These are phyloP conservation scores for Chamaecyparis obtusa DNA, from an alignment of 75 land plant genomes.

Conservation along the genomic window DNA sequence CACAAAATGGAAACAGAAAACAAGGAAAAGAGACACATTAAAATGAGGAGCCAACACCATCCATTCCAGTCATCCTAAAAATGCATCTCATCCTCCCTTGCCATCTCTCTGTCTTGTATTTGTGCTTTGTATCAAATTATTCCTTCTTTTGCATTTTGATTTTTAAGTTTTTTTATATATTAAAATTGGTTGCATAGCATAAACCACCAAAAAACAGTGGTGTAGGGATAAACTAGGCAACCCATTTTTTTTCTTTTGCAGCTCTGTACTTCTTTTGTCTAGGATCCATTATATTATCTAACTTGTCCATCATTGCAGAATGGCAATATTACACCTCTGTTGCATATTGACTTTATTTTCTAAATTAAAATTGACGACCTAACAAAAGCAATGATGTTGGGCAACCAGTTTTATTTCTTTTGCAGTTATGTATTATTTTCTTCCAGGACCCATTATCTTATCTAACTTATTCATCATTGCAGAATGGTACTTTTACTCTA, in stretches of 20 bases:
- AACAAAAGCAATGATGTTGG: neutral
- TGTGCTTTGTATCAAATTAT: neutral
- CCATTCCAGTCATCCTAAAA: too few species aligned
- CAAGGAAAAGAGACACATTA: too few species aligned
- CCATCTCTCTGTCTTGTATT: too few species aligned
- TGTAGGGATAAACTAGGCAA: neutral
- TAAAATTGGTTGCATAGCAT: neutral
- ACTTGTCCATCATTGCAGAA: slow-evolving; percentile 12
- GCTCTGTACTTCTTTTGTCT: neutral
- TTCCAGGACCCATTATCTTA: neutral
- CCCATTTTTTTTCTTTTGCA: neutral
- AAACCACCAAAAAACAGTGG: neutral
- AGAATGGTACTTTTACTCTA: slow-evolving; percentile 15
- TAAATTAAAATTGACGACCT: neutral
- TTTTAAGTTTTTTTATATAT: neutral
- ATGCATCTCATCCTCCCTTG: too few species aligned
- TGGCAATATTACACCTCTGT: neutral
- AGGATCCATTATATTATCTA: neutral
- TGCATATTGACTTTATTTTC: neutral
- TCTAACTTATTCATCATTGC: slow-evolving; percentile 7
- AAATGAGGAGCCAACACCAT: too few species aligned
- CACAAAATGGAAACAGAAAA: too few species aligned
- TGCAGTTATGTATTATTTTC: neutral
- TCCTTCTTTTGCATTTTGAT: neutral
- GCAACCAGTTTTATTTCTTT: neutral